These are phyloP conservation scores for Sapria himalayana DNA, from an alignment of 345 rosid species.

Conservation along the genomic window DNA sequence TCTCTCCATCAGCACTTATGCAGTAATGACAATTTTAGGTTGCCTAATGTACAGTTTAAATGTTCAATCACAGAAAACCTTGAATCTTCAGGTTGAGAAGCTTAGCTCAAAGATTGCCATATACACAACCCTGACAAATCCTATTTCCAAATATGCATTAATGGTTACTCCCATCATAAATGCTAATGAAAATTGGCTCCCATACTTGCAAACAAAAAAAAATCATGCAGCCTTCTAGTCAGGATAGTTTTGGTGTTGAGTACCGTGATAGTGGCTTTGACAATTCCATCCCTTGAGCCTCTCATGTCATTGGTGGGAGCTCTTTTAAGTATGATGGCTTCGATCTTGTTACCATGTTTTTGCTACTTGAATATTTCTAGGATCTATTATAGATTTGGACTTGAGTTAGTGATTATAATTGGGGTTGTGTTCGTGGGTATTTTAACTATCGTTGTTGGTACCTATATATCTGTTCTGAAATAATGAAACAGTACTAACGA, in stretches of 20 bases:
- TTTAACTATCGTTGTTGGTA: constrained; percentile 22
- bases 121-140: constrained; percentile 37
- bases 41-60: constrained; percentile 38
- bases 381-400: constrained; percentile 12
- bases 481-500: not conserved
- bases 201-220: constrained; percentile 15
- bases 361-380: constrained; percentile 40
- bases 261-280: constrained; percentile 27
- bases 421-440: constrained; percentile 14
- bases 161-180: constrained; percentile 34
- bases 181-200: constrained; percentile 15
- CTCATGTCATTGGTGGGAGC: constrained; percentile 53
- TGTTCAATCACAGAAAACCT: constrained; percentile 30
- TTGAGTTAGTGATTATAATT: constrained; percentile 13
- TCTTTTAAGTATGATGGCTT: constrained; percentile 24
- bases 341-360: constrained; percentile 26
- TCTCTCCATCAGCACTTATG: constrained; percentile 23
- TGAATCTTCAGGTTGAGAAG: constrained; percentile 25
- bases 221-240: constrained; percentile 9
- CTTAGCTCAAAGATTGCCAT: constrained; percentile 43
- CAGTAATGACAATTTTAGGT: constrained; percentile 36
- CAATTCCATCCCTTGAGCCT: constrained; percentile 28
- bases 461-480: constrained; percentile 18
- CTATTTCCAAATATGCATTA: constrained; percentile 38
- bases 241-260: constrained; percentile 25